Base-by-base conservation (phyloP, 2,329 filamentous ascomycete species). In the Ophiocordyceps robertsii region DNA sequence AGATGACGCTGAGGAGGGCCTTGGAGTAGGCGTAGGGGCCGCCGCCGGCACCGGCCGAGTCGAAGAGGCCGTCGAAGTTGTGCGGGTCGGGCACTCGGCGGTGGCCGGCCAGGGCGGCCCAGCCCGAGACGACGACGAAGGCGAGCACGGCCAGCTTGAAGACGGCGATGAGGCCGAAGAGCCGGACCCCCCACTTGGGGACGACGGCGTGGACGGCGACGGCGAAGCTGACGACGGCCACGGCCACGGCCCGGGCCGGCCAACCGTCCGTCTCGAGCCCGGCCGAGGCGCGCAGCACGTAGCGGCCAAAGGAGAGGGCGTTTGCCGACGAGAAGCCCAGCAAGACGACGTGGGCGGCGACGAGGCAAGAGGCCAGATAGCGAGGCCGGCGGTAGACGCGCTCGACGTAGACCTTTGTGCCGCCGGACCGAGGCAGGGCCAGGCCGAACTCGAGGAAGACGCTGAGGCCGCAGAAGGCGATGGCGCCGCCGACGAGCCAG, bases 381-480 rank as follows among this genome's bases (percentile, higher is more conserved):
- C 70, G 68, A 2, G 81, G 81, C 29, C 66, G 65, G 2, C 72
- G 70, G 54, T 81, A 84, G 0, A 77, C 77, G 55, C 79, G 81
- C 56, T 85, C 80, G 37, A 85, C 69, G 52, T 84, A 84, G 7
- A 84, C 77, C 58, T 84, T 85, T 24, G 74, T 66, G 21, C 80
- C 81, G 7, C 81, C 81, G 1, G 75, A 81, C 1, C 79, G 68
- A 14, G 82, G 82, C 13, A 85, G 62, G 79, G 84, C 83, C 51
- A 72, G 80, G 0, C 81, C 81, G 51, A 76, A 82, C 53, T 86
- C 82, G 40, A 85, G 67, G 7, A 70, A 71, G 0, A 84, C 68
- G 3, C 70, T 69, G 3, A 84, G 62, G 0, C 76, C 77, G 41
- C 73, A 79, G 8, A 70, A 77, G 1, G 77, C 73, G 8, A 84